Evolutionary conservation across 2,329 filamentous ascomycete species (phyloP).

Genomic region (Aureobasidium leucospermi): DNA sequence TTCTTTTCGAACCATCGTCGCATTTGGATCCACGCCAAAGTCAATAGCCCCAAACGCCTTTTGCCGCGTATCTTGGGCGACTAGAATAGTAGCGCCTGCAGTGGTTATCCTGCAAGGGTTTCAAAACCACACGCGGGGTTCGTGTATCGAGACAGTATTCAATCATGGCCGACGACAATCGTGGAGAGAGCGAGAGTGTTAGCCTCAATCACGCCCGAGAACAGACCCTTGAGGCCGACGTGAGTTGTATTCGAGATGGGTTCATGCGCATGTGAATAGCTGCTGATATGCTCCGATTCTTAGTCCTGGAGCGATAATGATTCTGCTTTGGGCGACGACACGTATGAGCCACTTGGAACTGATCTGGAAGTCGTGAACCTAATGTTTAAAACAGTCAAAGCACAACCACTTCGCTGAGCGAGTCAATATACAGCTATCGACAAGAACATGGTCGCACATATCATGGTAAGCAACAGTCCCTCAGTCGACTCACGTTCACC

Average conservation of each 20-base stretch:
- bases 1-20: background rate
- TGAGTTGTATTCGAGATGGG: slow-evolving; percentile 16
- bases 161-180: background rate
- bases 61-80: background rate
- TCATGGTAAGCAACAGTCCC: slow-evolving; percentile 22
- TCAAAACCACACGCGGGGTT: background rate
- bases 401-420: slow-evolving; percentile 27
- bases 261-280: background rate
- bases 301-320: slow-evolving; percentile 25
- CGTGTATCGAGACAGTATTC: background rate
- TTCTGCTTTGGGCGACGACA: slow-evolving; percentile 30
- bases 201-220: slow-evolving; percentile 24
- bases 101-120: background rate
- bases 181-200: background rate
- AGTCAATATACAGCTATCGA: slow-evolving; percentile 31
- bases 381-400: slow-evolving; percentile 22
- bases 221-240: slow-evolving; percentile 30
- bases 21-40: background rate
- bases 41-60: background rate
- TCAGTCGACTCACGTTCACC: background rate
- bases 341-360: slow-evolving; percentile 13
- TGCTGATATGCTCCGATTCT: background rate
- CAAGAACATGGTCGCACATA: slow-evolving; percentile 31
- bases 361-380: slow-evolving; percentile 9
- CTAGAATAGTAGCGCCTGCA: background rate